These are phyloP conservation scores for Suillus variegatus DNA, from an alignment of 768 basidiomycete species.

Conservation along the genomic window DNA sequence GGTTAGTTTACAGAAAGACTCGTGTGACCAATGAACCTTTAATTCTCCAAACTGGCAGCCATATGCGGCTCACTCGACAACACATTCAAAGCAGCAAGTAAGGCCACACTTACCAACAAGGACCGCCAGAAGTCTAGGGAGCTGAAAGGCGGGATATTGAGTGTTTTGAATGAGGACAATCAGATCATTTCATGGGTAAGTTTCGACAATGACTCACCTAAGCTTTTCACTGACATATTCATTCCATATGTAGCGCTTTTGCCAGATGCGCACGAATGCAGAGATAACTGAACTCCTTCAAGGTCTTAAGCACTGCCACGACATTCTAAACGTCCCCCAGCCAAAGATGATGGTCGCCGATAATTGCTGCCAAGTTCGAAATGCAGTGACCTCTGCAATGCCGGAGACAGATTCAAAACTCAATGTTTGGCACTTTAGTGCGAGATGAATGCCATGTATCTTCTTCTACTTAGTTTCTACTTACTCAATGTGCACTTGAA, in stretches of 20 bases:
- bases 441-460: conserved; percentile 13
- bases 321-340: conserved; percentile 7
- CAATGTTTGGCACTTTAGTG: conserved; percentile 23
- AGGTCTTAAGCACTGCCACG: conserved; percentile 12
- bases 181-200: conserved; percentile 19
- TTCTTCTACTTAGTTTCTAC: no score
- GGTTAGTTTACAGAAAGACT: no score
- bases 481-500: no score
- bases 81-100: no score
- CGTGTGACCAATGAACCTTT: no score
- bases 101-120: not conserved
- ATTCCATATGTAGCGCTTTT: conserved; percentile 9
- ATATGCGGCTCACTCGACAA: no score
- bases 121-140: not conserved
- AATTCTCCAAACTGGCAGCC: no score
- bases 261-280: conserved; percentile 14
- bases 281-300: conserved; percentile 17
- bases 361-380: conserved; percentile 23
- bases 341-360: conserved; percentile 19
- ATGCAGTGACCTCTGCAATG: conserved; percentile 10
- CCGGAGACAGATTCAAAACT: conserved; percentile 3
- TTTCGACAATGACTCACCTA: conserved; percentile 2
- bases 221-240: no score
- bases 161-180: conserved; percentile 18
- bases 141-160: conserved; percentile 17